These are phyloP conservation scores for Cutaneotrichosporon spelunceum DNA, from an alignment of 1,284 basidiomycete genomes.

Conservation along the genomic window DNA sequence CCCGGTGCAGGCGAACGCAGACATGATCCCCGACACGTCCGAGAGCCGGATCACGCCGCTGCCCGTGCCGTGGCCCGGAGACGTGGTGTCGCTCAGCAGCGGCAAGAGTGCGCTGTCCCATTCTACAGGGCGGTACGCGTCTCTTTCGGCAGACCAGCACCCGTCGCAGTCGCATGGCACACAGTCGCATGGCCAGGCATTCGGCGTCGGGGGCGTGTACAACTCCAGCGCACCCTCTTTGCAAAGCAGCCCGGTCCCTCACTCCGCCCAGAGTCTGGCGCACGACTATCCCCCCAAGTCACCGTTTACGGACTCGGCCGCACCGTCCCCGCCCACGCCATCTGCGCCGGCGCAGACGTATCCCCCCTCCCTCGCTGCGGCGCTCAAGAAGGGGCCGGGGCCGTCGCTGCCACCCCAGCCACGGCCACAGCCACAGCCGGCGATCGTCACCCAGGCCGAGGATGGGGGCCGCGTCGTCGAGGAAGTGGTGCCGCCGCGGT, in stretches of 20 bases:
- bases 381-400: not conserved
- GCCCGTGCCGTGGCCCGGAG: not conserved
- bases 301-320: not conserved
- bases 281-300: not conserved
- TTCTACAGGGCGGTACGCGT: no score
- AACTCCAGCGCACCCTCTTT: not conserved
- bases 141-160: not conserved
- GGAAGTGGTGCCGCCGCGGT: conserved; percentile 13
- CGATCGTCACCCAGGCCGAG: conserved; percentile 13
- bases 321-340: not conserved
- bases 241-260: no score
- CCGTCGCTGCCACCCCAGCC: no score
- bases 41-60: not conserved
- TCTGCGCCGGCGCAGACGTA: not conserved
- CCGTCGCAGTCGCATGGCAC: not conserved
- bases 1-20: not conserved
- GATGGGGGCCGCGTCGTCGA: conserved; percentile 9
- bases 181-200: not conserved
- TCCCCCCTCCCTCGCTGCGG: not conserved
- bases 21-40: no score
- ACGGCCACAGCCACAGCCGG: no score
- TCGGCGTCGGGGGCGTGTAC: not conserved
- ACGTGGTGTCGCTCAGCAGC: not conserved
- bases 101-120: not conserved
- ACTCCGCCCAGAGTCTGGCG: no score